Conservation (phyloP, 768 basidiomycete species). For the button mushroom (Agaricus bisporus) region DNA sequence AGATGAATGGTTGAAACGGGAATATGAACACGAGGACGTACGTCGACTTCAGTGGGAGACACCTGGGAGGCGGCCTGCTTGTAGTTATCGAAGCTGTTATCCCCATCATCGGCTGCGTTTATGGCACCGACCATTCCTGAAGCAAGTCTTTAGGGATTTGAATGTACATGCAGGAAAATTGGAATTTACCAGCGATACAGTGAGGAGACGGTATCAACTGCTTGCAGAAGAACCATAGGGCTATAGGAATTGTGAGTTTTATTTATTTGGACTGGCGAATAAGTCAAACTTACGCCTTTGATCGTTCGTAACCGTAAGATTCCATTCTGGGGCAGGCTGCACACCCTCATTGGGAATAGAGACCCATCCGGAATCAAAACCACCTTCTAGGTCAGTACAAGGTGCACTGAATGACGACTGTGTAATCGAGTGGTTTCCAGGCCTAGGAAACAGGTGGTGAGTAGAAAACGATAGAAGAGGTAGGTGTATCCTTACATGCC, state of each 20-base stretch:
- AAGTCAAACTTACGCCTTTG: constrained; percentile 30
- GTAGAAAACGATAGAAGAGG: not conserved
- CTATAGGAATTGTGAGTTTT: constrained; percentile 17
- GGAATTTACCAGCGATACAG: constrained; percentile 27
- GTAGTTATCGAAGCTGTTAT: constrained; percentile 36
- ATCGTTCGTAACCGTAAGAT: constrained; percentile 45
- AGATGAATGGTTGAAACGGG: not conserved
- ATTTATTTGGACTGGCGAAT: constrained; percentile 16
- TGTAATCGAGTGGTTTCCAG: constrained; percentile 49
- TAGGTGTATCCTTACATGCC: constrained; percentile 29
- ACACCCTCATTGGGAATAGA: constrained; percentile 25
- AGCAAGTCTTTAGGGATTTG: not conserved
- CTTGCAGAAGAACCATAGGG: constrained; percentile 59
- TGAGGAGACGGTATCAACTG: constrained; percentile 34
- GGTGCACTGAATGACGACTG: constrained; percentile 42
- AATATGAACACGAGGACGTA: constrained; percentile 17
- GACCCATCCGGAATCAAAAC: constrained; percentile 53
- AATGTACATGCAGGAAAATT: not conserved
- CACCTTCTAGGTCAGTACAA: constrained; percentile 36
- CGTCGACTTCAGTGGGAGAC: constrained; percentile 24
- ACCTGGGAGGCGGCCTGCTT: constrained; percentile 24
- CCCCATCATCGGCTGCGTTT: constrained; percentile 41
- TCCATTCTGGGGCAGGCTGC: constrained; percentile 31
- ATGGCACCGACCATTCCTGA: constrained; percentile 47
- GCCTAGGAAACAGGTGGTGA: constrained; percentile 18